These are phyloP conservation scores for Fragilaria radians DNA, from an alignment of 108 stramenopile species.

Conservation along the genomic window DNA sequence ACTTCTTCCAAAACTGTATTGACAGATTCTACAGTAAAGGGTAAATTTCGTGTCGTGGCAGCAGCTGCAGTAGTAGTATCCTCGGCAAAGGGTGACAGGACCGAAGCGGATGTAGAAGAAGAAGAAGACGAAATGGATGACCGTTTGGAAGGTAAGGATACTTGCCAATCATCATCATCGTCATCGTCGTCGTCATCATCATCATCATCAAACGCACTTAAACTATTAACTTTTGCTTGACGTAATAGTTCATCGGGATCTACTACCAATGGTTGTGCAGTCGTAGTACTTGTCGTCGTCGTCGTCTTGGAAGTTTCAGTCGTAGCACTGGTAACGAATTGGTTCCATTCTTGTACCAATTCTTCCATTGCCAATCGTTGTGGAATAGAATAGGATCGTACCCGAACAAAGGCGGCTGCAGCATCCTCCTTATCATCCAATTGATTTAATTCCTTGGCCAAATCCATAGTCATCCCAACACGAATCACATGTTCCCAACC, in stretches of 20 bases:
- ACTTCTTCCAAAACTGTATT: conserved; percentile 93
- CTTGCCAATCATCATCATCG: conserved; percentile 42
- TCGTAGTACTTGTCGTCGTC: neutral
- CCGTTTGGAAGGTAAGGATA: neutral
- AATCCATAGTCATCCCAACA: conserved; percentile 60
- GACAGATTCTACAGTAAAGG: conserved; percentile 80
- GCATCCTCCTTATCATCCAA: conserved; percentile 19
- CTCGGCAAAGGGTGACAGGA: conserved; percentile 56
- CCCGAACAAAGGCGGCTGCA: conserved; percentile 55
- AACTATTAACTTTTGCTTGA: neutral
- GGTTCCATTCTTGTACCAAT: conserved; percentile 63
- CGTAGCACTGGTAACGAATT: neutral
- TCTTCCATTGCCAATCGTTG: conserved; percentile 73
- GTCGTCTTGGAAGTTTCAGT: conserved; percentile 5
- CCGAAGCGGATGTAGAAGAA: neutral
- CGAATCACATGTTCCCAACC: conserved; percentile 62
- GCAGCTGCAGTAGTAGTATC: neutral
- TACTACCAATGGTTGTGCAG: neutral
- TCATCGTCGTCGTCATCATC: conserved; percentile 75
- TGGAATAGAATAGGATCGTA: conserved; percentile 63
- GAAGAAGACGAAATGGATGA: conserved; percentile 7
- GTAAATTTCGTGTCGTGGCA: conserved; percentile 28
- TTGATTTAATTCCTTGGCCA: conserved; percentile 26
- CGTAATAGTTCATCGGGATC: neutral
- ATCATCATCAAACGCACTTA: conserved; percentile 33